phyloP scores from a whole-genome alignment of 495 filamentous ascomycete genomes.

The Wilcoxina mikolae region DNA sequence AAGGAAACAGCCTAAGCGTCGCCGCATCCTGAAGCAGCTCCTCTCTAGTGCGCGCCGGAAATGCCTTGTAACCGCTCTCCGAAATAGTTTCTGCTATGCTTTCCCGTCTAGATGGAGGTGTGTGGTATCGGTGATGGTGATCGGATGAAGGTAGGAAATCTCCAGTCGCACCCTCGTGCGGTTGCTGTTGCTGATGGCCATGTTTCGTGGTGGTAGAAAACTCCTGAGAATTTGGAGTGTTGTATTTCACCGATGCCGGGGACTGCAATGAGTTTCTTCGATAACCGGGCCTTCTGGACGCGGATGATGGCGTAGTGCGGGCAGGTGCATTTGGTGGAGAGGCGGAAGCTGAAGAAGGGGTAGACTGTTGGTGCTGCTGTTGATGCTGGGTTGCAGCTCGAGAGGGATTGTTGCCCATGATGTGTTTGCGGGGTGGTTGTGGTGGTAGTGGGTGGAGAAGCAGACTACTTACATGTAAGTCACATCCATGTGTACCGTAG shows the following conservation, averaged over 20 bases:
- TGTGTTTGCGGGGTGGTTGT: background rate
- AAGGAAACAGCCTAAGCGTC: constrained; percentile 4
- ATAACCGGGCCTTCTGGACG: background rate
- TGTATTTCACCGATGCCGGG: background rate
- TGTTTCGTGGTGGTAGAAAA: background rate
- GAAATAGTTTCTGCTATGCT: constrained; percentile 1
- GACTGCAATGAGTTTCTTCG: constrained; percentile 3
- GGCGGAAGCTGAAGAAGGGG: constrained; percentile 17
- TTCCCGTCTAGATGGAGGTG: background rate
- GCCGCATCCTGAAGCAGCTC: constrained; percentile 8
- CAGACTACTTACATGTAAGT: background rate
- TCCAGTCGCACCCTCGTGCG: background rate
- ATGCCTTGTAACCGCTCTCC: background rate
- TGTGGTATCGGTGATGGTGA: background rate
- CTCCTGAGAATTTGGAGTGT: background rate
- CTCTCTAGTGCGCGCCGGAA: background rate
- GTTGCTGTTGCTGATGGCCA: background rate
- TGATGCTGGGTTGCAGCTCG: constrained; percentile 15
- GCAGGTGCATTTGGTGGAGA: constrained; percentile 13
- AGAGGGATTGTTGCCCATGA: constrained; percentile 28
- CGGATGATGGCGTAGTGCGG: constrained; percentile 4
- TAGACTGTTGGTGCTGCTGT: constrained; percentile 12
- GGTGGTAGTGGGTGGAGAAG: background rate
- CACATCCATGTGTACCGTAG: background rate
- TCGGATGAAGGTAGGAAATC: no score